Base-by-base conservation (phyloP, 2,329 filamentous ascomycete genomes). In the Hymenotorrendiella dingleyae region DNA sequence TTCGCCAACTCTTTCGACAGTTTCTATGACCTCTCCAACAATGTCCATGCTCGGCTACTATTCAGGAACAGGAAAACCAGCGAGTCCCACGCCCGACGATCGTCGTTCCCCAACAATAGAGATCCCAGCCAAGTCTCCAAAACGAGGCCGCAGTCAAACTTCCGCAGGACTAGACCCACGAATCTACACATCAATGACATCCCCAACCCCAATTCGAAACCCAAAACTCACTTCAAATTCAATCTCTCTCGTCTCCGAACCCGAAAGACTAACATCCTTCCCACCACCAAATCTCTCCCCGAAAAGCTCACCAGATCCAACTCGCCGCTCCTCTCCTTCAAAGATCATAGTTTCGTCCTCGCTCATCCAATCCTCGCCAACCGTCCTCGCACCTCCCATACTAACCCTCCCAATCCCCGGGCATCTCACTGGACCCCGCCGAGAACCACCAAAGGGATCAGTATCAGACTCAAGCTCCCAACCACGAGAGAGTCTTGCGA, bases 1-100 rank as follows among this genome's bases (percentile, higher is more conserved):
- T 27, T 55, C 51, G 4, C 53, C 56, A 4, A 55, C 49, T 2
- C 30, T 55, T 4, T 55, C 50, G 7, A n/a, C n/a, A n/a, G n/a
- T n/a, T n/a, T n/a, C n/a, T n/a, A n/a, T n/a, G n/a, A n/a, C n/a
- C n/a, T n/a, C n/a, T n/a, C n/a, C n/a, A n/a, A n/a, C n/a, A n/a
- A n/a, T n/a, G n/a, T n/a, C n/a, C n/a, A n/a, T n/a, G n/a, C n/a
- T n/a, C n/a, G n/a, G n/a, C n/a, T n/a, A n/a, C n/a, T n/a, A n/a
- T n/a, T n/a, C n/a, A n/a, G n/a, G n/a, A n/a, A n/a, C n/a, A n/a
- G n/a, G n/a, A n/a, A n/a, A n/a, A n/a, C n/a, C n/a, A n/a, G n/a
- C n/a, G n/a, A n/a, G n/a, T n/a, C n/a, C n/a, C n/a, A n/a, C n/a
- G n/a, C n/a, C n/a, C n/a, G n/a, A n/a, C n/a, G n/a, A n/a, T n/a